Conservation (phyloP, 73 alveolate genomes). For the Tetrahymena borealis region DNA sequence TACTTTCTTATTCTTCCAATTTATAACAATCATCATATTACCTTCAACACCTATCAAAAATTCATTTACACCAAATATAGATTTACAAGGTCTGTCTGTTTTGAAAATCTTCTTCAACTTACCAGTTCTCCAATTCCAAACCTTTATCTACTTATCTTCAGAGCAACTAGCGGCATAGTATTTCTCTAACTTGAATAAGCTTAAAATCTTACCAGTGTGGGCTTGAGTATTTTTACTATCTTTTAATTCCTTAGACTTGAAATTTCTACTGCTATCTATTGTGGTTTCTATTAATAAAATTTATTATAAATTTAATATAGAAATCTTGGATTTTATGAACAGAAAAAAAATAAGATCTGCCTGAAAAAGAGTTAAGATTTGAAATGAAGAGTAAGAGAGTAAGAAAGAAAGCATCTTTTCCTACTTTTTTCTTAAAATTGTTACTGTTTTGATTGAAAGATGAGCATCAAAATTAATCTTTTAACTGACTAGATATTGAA, state of each 20-base stretch:
- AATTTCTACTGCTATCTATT: not conserved
- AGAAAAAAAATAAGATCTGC: not conserved
- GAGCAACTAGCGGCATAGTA: not conserved
- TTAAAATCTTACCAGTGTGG: not conserved
- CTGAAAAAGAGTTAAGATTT: no score
- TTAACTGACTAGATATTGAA: no score
- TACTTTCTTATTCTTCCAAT: not conserved
- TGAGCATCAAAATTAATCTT: no score
- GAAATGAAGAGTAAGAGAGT: no score
- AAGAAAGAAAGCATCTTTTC: no score
- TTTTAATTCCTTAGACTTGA: not conserved
- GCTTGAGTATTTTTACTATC: not conserved
- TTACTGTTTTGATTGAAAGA: no score
- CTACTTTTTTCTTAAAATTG: no score
- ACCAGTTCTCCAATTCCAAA: slow-evolving; percentile 4
- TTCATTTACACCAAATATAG: not conserved
- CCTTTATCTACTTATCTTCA: not conserved
- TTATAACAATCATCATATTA: not conserved
- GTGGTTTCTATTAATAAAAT: not conserved
- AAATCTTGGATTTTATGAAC: not conserved
- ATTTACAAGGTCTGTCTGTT: not conserved
- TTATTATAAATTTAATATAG: not conserved
- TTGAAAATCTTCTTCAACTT: not conserved
- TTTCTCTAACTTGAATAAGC: not conserved
- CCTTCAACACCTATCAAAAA: not conserved